Evolutionary conservation across 768 basidiomycete genomes (phyloP).

Genomic region (Trametes meyenii): DNA sequence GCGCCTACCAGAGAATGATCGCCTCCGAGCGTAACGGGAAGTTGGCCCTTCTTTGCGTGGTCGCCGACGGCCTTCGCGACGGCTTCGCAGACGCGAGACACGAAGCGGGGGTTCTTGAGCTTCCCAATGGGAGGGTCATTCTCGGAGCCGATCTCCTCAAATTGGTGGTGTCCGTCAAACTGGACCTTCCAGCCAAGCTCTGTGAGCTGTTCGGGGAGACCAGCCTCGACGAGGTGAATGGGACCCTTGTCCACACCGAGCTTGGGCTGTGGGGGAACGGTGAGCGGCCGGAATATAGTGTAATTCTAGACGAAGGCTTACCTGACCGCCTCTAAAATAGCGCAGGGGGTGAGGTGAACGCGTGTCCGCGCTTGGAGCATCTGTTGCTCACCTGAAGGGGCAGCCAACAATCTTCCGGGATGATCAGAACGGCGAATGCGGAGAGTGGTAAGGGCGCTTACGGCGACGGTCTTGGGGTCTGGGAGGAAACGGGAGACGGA

Average conservation of each 20-base stretch:
- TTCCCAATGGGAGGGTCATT: slow-evolving; percentile 83
- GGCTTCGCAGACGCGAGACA: slow-evolving; percentile 78
- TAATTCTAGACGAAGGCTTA: slow-evolving; percentile 34
- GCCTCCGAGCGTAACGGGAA: slow-evolving; percentile 92
- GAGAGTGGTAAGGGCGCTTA: slow-evolving; percentile 42
- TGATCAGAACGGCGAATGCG: slow-evolving; percentile 2
- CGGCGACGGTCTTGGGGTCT: slow-evolving; percentile 77
- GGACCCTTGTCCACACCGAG: slow-evolving; percentile 87
- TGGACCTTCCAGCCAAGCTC: slow-evolving; percentile 86
- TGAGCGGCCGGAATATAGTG: slow-evolving; percentile 8
- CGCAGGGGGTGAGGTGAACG: slow-evolving; percentile 14
- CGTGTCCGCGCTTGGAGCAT: slow-evolving; percentile 6
- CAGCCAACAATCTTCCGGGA: slow-evolving; percentile 81
- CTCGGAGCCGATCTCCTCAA: slow-evolving; percentile 67
- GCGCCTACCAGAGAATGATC: slow-evolving; percentile 87
- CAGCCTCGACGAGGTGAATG: slow-evolving; percentile 85
- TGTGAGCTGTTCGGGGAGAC: slow-evolving; percentile 75
- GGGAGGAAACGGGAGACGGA: slow-evolving; percentile 49
- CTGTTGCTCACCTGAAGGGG: slow-evolving; percentile 80
- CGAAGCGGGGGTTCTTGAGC: slow-evolving; percentile 88
- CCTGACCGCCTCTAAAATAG: slow-evolving; percentile 63
- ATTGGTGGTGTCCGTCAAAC: slow-evolving; percentile 90
- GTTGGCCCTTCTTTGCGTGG: slow-evolving; percentile 75
- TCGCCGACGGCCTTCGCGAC: slow-evolving; percentile 77
- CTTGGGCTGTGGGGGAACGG: slow-evolving; percentile 53